phyloP scores from a whole-genome alignment of 2,329 filamentous ascomycete genomes.

The Alternaria longipes region DNA sequence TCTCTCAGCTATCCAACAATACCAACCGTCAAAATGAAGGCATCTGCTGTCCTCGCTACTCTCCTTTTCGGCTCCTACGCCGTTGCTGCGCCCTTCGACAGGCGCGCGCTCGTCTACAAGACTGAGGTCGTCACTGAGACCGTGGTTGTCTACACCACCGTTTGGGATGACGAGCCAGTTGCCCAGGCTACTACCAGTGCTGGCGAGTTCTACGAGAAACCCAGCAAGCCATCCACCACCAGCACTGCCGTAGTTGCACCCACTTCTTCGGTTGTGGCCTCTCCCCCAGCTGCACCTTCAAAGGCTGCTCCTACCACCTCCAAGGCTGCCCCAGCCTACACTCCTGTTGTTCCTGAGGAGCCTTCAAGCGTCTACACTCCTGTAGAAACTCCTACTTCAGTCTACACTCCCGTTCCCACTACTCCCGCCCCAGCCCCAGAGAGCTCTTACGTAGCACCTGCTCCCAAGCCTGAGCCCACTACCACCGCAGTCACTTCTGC shows the following conservation, averaged over 20 bases:
- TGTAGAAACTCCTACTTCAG: constrained; percentile 15
- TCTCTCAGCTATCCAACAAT: constrained; percentile 18
- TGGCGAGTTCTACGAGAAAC: constrained; percentile 37
- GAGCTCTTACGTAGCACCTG: constrained; percentile 15
- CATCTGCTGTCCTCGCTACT: constrained; percentile 47
- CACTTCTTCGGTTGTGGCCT: constrained; percentile 18
- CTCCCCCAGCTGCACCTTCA: constrained; percentile 21
- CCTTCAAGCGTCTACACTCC: constrained; percentile 26
- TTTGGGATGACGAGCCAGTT: constrained; percentile 40
- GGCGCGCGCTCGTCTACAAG: constrained; percentile 48
- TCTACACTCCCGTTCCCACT: constrained; percentile 11
- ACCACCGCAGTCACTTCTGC: constrained; percentile 1
- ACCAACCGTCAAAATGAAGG: constrained; percentile 45
- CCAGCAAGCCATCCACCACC: constrained; percentile 31
- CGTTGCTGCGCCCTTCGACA: constrained; percentile 46
- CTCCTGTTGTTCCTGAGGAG: constrained; percentile 18
- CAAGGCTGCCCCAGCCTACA: constrained; percentile 21
- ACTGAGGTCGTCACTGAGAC: constrained; percentile 47
- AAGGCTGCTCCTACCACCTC: constrained; percentile 3
- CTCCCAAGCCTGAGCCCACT: constrained; percentile 19
- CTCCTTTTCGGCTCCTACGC: constrained; percentile 47
- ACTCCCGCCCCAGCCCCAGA: constrained; percentile 18
- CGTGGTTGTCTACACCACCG: constrained; percentile 48
- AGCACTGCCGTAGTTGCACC: constrained; percentile 24
- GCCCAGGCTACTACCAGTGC: constrained; percentile 29